Evolutionary conservation across 75 land plant genomes (phyloP).

Genomic region (Azolla pinnata): DNA sequence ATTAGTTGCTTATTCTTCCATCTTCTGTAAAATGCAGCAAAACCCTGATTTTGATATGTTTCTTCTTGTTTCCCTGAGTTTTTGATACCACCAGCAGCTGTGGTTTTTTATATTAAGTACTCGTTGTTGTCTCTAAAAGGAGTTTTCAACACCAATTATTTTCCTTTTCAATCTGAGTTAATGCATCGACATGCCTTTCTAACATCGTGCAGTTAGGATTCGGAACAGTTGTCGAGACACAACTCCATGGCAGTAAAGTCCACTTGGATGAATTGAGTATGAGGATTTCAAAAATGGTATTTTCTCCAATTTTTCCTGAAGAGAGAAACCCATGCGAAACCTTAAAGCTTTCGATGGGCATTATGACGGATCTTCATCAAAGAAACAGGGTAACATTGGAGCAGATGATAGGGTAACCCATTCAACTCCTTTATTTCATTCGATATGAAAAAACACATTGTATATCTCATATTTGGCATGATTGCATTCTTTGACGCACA

Average conservation of each 20-base stretch:
- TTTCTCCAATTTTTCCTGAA: background rate
- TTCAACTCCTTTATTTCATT: background rate
- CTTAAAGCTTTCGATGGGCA: background rate
- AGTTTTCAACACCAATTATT: too few relatives aligned
- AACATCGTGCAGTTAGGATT: background rate
- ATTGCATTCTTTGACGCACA: background rate
- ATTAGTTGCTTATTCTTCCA: too few relatives aligned
- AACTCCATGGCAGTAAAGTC: background rate
- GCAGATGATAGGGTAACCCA: background rate
- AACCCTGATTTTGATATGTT: too few relatives aligned
- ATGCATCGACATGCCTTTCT: background rate
- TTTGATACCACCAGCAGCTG: too few relatives aligned
- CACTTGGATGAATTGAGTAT: conserved; percentile 1
- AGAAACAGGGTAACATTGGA: conserved; percentile 2
- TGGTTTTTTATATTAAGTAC: too few relatives aligned
- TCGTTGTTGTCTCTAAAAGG: too few relatives aligned
- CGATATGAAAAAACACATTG: background rate
- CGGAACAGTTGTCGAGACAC: background rate
- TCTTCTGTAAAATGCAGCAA: too few relatives aligned
- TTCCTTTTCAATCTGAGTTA: background rate
- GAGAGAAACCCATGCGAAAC: background rate
- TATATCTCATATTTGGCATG: background rate
- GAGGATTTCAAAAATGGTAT: background rate
- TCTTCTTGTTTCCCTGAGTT: too few relatives aligned
- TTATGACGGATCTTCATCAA: background rate